Conservation (phyloP, 2,329 filamentous ascomycete species). For the Aspergillus udagawae region DNA sequence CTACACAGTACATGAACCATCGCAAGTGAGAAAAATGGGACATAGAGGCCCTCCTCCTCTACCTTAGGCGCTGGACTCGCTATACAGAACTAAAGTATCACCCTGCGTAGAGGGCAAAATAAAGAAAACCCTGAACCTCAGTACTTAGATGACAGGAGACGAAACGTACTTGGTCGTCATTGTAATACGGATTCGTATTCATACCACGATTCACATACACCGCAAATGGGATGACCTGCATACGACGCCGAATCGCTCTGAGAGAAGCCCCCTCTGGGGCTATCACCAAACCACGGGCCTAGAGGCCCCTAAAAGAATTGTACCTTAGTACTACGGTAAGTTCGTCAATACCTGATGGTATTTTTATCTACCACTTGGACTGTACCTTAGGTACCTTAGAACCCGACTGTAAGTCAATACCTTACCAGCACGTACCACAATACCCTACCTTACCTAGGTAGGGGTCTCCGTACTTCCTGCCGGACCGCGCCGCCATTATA, state of each 20-base stretch:
- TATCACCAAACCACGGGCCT: not conserved
- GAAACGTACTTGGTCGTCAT: not conserved
- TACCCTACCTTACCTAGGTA: not conserved
- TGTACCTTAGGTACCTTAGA: no score
- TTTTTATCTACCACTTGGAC: not conserved
- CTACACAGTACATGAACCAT: not conserved
- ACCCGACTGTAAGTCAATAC: not conserved
- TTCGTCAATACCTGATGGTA: not conserved
- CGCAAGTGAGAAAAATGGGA: not conserved
- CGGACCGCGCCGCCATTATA: constrained; percentile 30
- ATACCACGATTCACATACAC: not conserved
- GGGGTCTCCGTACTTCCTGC: constrained; percentile 11
- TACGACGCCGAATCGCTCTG: not conserved
- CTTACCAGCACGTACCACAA: not conserved
- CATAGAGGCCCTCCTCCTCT: not conserved
- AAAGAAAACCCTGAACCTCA: not conserved
- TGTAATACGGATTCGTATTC: not conserved
- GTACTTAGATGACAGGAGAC: not conserved
- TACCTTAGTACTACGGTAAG: not conserved
- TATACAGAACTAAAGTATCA: not conserved
- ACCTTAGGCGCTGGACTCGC: not conserved
- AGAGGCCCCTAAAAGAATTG: not conserved
- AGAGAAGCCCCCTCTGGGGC: not conserved
- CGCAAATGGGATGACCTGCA: not conserved
- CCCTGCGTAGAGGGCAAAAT: not conserved